phyloP scores from a whole-genome alignment of 805 yeast species.

The Nakazawaea molendinolei region DNA sequence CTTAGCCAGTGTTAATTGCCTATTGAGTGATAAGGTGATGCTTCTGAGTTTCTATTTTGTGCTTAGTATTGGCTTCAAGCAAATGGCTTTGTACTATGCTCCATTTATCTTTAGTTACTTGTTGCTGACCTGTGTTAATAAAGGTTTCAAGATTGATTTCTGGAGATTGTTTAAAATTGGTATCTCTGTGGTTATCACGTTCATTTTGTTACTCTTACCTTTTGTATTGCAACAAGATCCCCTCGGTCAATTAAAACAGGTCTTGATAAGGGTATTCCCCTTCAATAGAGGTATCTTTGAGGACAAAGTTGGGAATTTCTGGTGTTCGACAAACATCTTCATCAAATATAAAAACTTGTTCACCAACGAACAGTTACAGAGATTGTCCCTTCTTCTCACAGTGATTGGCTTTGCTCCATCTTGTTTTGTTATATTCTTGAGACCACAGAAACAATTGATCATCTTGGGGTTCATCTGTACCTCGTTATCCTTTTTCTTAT shows the following conservation, averaged over 20 bases:
- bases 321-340: conserved; percentile 88
- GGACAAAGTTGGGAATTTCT: conserved; percentile 93
- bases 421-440: conserved; percentile 39
- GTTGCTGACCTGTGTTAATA: conserved; percentile 43
- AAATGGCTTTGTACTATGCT: conserved; percentile 91
- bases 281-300: conserved; percentile 92
- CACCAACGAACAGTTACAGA: conserved; percentile 50
- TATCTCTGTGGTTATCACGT: conserved; percentile 51
- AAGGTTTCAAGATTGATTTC: conserved; percentile 35
- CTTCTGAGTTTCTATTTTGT: conserved; percentile 75
- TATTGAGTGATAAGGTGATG: conserved; percentile 56
- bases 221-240: conserved; percentile 41
- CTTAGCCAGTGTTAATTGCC: conserved; percentile 56
- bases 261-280: conserved; percentile 73
- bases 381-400: conserved; percentile 49
- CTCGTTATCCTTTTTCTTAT: conserved; percentile 82
- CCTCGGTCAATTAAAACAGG: conserved; percentile 44
- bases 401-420: conserved; percentile 49
- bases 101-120: conserved; percentile 82
- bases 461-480: conserved; percentile 77
- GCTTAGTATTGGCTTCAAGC: conserved; percentile 77
- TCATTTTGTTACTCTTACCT: conserved; percentile 51
- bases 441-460: conserved; percentile 42
- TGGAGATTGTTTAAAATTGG: conserved; percentile 57
- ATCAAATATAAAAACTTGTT: conserved; percentile 61